A percentile compares a stretch with the other conserved stretches of the same genome.
Evolutionary conservation across 2,329 filamentous ascomycete genomes (phyloP).

Genomic region (Claviceps maximensis): DNA sequence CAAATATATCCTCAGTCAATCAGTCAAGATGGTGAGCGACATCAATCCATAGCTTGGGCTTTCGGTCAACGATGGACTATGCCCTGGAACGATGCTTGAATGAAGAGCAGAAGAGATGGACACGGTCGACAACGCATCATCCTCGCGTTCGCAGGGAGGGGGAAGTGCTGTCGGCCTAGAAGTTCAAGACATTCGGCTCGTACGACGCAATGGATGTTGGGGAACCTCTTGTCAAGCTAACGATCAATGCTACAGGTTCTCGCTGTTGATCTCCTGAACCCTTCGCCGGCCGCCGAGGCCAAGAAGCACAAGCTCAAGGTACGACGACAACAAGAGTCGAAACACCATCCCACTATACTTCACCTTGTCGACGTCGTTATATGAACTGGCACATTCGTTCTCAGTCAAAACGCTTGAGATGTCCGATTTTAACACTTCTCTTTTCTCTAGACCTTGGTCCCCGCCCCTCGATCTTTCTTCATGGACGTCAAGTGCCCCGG

Average conservation of each 20-base stretch:
- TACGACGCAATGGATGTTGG: background rate
- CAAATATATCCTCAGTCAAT: constrained; percentile 29
- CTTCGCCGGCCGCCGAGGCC: constrained; percentile 90
- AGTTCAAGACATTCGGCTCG: background rate
- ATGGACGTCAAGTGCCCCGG: constrained; percentile 99
- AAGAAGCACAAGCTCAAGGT: constrained; percentile 99
- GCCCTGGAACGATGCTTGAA: constrained; percentile 9
- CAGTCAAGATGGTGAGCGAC: constrained; percentile 57
- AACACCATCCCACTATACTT: constrained; percentile 6
- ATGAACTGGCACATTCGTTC: background rate
- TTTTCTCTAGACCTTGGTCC: constrained; percentile 65
- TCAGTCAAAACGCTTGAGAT: background rate
- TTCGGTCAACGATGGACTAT: constrained; percentile 7
- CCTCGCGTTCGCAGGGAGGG: constrained; percentile 4
- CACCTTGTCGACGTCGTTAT: constrained; percentile 5
- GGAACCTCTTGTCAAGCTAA: constrained; percentile 29
- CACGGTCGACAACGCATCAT: constrained; percentile 9
- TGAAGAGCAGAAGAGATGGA: background rate
- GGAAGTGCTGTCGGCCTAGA: constrained; percentile 10
- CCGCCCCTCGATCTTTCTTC: constrained; percentile 97
- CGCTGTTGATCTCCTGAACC: constrained; percentile 99
- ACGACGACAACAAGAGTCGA: constrained; percentile 21
- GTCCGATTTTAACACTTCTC: background rate
- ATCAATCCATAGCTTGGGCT: constrained; percentile 9
- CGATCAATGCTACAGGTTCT: constrained; percentile 62